Percentiles rank a stretch among this genome's conserved stretches.
These are phyloP conservation scores for Yarrowia phangngaensis DNA, from an alignment of 805 yeast genomes.

Conservation along the genomic window DNA sequence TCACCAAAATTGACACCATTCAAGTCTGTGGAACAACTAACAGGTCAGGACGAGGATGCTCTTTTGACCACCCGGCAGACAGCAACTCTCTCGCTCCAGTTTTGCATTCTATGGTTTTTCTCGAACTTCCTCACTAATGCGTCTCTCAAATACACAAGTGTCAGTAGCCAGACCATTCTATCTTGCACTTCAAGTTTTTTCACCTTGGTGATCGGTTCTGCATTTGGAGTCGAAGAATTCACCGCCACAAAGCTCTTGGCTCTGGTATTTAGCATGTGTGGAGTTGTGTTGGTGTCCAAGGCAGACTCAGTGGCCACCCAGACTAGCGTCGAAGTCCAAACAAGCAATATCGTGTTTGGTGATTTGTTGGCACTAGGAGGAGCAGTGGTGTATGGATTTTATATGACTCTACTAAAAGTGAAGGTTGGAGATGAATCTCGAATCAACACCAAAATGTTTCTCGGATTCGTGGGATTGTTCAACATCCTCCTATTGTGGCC, in stretches of 20 bases:
- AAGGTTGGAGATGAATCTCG: constrained; percentile 69
- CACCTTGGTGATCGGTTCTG: constrained; percentile 76
- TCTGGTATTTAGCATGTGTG: constrained; percentile 64
- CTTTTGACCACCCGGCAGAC: constrained; percentile 53
- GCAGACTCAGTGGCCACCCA: constrained; percentile 38
- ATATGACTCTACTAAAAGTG: constrained; percentile 77
- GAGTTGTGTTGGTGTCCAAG: constrained; percentile 74
- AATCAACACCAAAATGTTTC: constrained; percentile 80
- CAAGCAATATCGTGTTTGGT: constrained; percentile 50
- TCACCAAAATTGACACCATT: constrained; percentile 17
- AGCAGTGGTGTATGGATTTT: constrained; percentile 86
- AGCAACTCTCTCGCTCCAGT: constrained; percentile 67
- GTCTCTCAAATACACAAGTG: constrained; percentile 80
- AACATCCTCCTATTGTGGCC: constrained; percentile 81
- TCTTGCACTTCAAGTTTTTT: constrained; percentile 92
- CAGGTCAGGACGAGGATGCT: constrained; percentile 21
- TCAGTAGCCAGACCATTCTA: constrained; percentile 88
- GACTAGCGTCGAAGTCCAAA: constrained; percentile 10
- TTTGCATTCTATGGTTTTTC: constrained; percentile 82
- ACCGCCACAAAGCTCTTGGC: constrained; percentile 64
- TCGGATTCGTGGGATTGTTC: constrained; percentile 91
- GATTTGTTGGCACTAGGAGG: constrained; percentile 76
- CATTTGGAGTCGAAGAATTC: constrained; percentile 66
- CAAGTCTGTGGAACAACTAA: constrained; percentile 22
- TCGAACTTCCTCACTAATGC: constrained; percentile 90